phyloP scores from a whole-genome alignment of 139 green algal genomes.

The Chlorokybus atmophyticus region DNA sequence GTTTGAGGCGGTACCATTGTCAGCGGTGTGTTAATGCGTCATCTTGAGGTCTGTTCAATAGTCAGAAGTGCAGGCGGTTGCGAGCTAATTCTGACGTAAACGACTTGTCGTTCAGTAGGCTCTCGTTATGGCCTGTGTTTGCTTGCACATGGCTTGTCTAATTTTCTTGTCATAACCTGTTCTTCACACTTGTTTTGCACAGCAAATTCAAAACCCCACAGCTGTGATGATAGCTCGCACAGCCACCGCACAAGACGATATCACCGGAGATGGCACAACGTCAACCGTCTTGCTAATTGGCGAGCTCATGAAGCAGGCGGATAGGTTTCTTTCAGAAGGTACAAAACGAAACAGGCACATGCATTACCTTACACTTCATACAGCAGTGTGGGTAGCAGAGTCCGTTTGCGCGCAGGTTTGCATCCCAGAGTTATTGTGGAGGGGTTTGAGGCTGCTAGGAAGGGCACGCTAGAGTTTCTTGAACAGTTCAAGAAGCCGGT shows the following conservation, averaged over 20 bases:
- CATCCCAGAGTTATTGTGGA: slow-evolving; percentile 90
- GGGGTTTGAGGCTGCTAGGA: slow-evolving; percentile 83
- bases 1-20: no score
- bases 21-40: no score
- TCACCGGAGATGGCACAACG: slow-evolving; percentile 91
- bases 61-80: no score
- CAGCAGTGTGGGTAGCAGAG: no score
- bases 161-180: background rate
- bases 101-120: slow-evolving; percentile 6
- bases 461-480: slow-evolving; percentile 71
- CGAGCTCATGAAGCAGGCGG: slow-evolving; percentile 94
- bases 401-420: slow-evolving; percentile 47
- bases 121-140: background rate
- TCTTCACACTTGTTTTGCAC: background rate
- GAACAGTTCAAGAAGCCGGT: slow-evolving; percentile 65
- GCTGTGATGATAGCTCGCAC: slow-evolving; percentile 97
- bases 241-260: slow-evolving; percentile 92
- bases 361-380: slow-evolving; percentile 3
- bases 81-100: background rate
- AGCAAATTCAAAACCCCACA: slow-evolving; percentile 99
- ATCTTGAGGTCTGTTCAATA: no score
- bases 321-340: slow-evolving; percentile 82
- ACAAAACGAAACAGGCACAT: background rate
- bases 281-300: slow-evolving; percentile 93
- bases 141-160: background rate